Evolutionary conservation across 352 stramenopile species (phyloP), one percentile per base, ranked within the genome.

Genomic region (Globisporangium solare): DNA sequence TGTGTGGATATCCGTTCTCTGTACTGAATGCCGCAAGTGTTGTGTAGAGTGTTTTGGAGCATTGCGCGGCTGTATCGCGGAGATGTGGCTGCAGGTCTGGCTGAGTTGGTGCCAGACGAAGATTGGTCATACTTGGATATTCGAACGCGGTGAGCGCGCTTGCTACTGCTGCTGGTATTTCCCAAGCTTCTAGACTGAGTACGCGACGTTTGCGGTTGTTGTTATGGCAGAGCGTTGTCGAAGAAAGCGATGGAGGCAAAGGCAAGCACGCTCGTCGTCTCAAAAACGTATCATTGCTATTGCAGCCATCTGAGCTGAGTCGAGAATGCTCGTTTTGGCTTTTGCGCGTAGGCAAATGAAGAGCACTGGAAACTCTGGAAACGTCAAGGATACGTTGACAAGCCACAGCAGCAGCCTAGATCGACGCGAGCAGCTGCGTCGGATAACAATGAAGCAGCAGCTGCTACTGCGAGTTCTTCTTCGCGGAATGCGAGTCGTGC

Each of bases 91-190:
- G 64, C 54, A 32, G 86, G 83, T 13, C 51, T 95, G 31, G 70
- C 66, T n/a, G 68, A 75, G 10, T 63, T 95, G 39, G 58, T 91
- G 45, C 86, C 83, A 0, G 79, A 92, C 32, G 77, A 89, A 71
- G 83, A 95, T 43, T 95, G 83, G 83, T 84, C 79, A 6, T 95
- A 86, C 46, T 66, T 95, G 56, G 83, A 90, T 47, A 83, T 59
- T 49, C 86, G 86, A 18, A 80, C 82, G 13, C 70, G 84, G 68
- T 90, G 60, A 22, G 64, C 4, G 15, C 3, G 10, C 24, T 52
- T 51, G 18, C 15, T 24, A 31, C 41, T 54, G 40, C 21, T 47
- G 24, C 11, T 43, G 46, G 18, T 46, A 43, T 13, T 8, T n/a
- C n/a, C n/a, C n/a, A 20, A 12, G 7, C 6, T 50, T 15, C 2